Evolutionary conservation across 2,329 filamentous ascomycete genomes (phyloP).

Genomic region (Aspergillus sp.): DNA sequence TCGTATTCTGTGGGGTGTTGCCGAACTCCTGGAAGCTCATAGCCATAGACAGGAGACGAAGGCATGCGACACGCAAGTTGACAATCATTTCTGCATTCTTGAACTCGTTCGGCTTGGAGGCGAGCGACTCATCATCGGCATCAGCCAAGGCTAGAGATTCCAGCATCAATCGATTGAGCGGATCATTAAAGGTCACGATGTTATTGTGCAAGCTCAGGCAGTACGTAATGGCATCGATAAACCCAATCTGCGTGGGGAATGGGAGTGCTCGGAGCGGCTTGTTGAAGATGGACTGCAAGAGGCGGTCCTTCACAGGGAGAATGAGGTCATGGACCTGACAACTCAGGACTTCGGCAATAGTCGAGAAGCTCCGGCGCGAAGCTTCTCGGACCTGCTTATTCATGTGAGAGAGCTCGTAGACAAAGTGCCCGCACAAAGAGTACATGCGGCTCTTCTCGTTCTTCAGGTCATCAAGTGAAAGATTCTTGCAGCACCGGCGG

Average conservation of each 20-base stretch:
- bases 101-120: conserved; percentile 90
- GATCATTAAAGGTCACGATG: conserved; percentile 88
- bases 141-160: conserved; percentile 93
- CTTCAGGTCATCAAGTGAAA: conserved; percentile 76
- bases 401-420: conserved; percentile 89
- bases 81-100: conserved; percentile 95
- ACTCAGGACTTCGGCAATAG: conserved; percentile 75
- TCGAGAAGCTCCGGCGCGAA: conserved; percentile 75
- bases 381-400: conserved; percentile 92
- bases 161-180: conserved; percentile 84
- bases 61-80: conserved; percentile 86
- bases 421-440: conserved; percentile 79
- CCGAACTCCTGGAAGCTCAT: conserved; percentile 92
- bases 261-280: conserved; percentile 92
- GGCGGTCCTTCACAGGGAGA: conserved; percentile 82
- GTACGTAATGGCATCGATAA: conserved; percentile 96
- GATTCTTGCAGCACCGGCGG: conserved; percentile 73
- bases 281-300: conserved; percentile 89
- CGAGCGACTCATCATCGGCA: conserved; percentile 87
- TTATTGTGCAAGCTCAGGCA: conserved; percentile 86
- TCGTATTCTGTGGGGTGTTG: conserved; percentile 68
- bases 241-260: conserved; percentile 94
- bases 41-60: conserved; percentile 87
- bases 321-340: conserved; percentile 86
- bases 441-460: conserved; percentile 67